Conservation (phyloP, 176 grass and related monocot genomes). For the Calamus simplicifolius region DNA sequence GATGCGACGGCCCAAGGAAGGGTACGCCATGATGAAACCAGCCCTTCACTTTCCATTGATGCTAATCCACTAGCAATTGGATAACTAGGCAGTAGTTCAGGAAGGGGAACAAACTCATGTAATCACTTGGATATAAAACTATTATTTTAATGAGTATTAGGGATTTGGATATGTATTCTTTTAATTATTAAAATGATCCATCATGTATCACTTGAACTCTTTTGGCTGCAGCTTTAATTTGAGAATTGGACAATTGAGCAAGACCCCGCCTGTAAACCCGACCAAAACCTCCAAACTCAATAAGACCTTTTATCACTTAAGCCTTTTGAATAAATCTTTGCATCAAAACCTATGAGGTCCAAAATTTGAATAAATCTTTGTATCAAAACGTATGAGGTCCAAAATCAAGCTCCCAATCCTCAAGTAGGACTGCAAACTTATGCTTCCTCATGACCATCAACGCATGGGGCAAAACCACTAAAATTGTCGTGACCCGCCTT, state of each 20-base stretch:
- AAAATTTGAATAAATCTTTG: conserved; percentile 13
- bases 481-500: too few species aligned
- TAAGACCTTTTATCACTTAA: not conserved
- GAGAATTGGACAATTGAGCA: not conserved
- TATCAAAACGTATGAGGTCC: conserved; percentile 28
- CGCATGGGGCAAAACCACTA: not conserved
- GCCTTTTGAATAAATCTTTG: conserved; percentile 16
- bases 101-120: too few species aligned
- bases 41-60: too few species aligned
- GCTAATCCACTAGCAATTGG: too few species aligned
- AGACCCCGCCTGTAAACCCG: conserved; percentile 24
- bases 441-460: not conserved
- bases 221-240: conserved; percentile 22
- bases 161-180: too few species aligned
- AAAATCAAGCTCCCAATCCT: conserved; percentile 32
- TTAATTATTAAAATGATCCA: too few species aligned
- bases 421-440: conserved; percentile 11
- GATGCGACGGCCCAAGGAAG: not conserved
- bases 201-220: not conserved
- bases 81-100: too few species aligned
- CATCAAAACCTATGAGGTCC: conserved; percentile 7
- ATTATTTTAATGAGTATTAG: too few species aligned
- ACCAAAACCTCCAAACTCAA: conserved; percentile 8
- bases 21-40: conserved; percentile 3
- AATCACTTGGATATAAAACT: too few species aligned